These are phyloP conservation scores for Phytophthora nicotianae DNA, from an alignment of 352 stramenopile genomes.

Conservation along the genomic window DNA sequence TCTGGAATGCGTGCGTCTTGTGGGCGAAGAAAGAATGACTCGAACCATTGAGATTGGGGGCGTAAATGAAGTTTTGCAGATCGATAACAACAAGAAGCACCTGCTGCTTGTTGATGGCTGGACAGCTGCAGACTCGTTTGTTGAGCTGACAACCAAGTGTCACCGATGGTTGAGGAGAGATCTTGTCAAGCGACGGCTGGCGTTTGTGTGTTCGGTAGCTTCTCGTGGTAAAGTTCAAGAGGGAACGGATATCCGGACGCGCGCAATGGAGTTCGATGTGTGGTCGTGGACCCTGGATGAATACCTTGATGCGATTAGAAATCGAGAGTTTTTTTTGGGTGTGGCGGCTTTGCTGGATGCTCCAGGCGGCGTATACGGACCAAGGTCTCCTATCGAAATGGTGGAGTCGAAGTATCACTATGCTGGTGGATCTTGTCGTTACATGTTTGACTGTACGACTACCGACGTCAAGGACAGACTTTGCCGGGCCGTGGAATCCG, in stretches of 20 bases:
- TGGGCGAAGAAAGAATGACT: neutral
- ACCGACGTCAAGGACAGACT: too few species aligned
- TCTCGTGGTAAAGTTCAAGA: too few species aligned
- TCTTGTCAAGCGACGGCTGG: too few species aligned
- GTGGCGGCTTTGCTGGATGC: neutral
- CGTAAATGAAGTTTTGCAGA: neutral
- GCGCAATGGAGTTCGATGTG: neutral
- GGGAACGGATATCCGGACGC: neutral
- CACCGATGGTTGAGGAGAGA: neutral
- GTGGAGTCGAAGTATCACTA: constrained; percentile 1
- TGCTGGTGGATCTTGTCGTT: neutral
- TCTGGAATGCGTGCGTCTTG: neutral
- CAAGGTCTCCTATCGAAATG: neutral
- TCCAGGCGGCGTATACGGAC: neutral
- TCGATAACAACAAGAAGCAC: neutral
- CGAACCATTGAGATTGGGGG: neutral
- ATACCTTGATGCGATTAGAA: too few species aligned
- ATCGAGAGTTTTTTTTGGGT: too few species aligned
- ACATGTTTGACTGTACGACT: too few species aligned
- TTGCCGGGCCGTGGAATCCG: too few species aligned
- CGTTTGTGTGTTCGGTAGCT: too few species aligned
- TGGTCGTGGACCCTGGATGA: neutral
- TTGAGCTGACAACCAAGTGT: neutral
- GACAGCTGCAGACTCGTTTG: neutral
- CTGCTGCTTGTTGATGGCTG: neutral